phyloP scores from a whole-genome alignment of 495 filamentous ascomycete species.

The Penicillium cosmopolitanum region DNA sequence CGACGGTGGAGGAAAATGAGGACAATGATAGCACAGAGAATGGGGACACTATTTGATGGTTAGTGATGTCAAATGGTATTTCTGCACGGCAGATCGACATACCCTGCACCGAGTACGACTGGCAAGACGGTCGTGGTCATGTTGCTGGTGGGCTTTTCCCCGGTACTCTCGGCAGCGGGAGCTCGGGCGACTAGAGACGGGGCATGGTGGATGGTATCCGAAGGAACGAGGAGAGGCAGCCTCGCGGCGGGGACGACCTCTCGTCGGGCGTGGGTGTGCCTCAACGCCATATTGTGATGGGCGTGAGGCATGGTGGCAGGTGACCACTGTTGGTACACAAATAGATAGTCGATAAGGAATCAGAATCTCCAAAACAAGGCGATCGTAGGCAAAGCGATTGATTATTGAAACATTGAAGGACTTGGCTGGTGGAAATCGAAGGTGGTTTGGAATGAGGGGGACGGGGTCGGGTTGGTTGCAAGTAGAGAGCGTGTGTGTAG shows the following conservation, averaged over 20 bases:
- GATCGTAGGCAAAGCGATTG: constrained; percentile 18
- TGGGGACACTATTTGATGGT: constrained; percentile 64
- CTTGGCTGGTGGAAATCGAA: background rate
- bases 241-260: constrained; percentile 34
- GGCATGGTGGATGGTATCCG: constrained; percentile 4
- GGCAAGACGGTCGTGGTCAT: constrained; percentile 67
- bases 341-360: background rate
- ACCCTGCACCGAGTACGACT: constrained; percentile 82
- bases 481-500: background rate
- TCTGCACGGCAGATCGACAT: constrained; percentile 47
- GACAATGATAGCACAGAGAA: constrained; percentile 66
- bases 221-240: constrained; percentile 29
- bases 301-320: constrained; percentile 34
- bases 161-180: constrained; percentile 21
- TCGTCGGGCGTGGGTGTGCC: constrained; percentile 27
- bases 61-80: too few relatives aligned
- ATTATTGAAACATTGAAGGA: constrained; percentile 23
- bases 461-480: background rate
- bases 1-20: constrained; percentile 78
- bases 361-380: background rate
- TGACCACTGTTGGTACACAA: background rate
- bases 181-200: constrained; percentile 38
- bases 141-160: constrained; percentile 53
- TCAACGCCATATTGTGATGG: constrained; percentile 33
- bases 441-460: background rate